A percentile compares a stretch with the other conserved stretches of the same genome.
phyloP scores from a whole-genome alignment of 2,329 filamentous ascomycete species.

The Claviceps digitariae region DNA sequence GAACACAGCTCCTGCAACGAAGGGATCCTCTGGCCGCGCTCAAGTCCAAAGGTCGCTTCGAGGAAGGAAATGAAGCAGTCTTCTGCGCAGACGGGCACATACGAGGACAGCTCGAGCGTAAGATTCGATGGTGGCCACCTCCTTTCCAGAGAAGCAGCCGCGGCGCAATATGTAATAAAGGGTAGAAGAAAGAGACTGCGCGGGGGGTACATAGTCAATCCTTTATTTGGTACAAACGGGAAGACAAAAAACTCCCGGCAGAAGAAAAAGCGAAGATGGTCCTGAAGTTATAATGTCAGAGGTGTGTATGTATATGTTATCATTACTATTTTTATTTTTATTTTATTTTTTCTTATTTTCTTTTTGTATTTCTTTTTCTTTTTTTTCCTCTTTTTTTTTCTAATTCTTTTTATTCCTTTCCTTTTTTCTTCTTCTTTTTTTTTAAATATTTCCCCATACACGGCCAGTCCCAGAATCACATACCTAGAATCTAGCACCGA shows the following conservation, averaged over 20 bases:
- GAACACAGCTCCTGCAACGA: slow-evolving; percentile 52
- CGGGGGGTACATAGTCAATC: slow-evolving; percentile 22
- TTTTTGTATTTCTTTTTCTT: background rate
- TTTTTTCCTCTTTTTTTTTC: background rate
- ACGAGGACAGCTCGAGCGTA: slow-evolving; percentile 24
- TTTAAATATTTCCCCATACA: background rate
- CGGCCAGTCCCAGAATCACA: background rate
- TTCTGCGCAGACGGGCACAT: slow-evolving; percentile 45
- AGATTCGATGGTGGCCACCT: slow-evolving; percentile 13
- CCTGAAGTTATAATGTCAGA: background rate
- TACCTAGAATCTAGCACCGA: slow-evolving; percentile 7
- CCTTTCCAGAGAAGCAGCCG: slow-evolving; percentile 13
- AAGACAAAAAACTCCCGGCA: background rate
- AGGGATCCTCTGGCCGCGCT: slow-evolving; percentile 32
- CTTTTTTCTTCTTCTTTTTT: background rate
- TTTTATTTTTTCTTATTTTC: background rate
- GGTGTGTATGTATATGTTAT: no score
- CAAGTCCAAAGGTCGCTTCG: slow-evolving; percentile 39
- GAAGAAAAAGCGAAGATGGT: background rate
- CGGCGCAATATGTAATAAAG: slow-evolving; percentile 16
- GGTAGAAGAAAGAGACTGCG: slow-evolving; percentile 12
- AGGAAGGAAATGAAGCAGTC: slow-evolving; percentile 51
- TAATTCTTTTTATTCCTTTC: background rate
- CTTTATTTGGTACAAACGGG: background rate
- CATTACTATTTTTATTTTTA: background rate